phyloP scores from a whole-genome alignment of 495 filamentous ascomycete genomes.

The Emericellopsis terricola region DNA sequence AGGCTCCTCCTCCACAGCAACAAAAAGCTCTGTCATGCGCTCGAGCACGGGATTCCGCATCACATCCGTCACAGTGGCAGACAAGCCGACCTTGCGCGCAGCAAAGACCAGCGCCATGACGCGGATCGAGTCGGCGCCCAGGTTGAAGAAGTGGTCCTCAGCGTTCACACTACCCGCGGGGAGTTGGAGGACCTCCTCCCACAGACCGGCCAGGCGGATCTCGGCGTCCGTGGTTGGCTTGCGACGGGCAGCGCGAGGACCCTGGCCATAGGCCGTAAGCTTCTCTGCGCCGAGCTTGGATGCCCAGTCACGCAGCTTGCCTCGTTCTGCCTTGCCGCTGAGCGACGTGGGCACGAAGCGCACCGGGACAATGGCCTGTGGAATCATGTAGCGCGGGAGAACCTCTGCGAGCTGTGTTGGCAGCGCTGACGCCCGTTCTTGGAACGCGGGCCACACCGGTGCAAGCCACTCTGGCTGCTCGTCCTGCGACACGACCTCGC shows the following conservation, averaged over 20 bases:
- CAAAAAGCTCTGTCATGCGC: no score
- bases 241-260: not conserved
- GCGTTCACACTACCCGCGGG: not conserved
- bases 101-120: constrained; percentile 50
- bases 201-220: not conserved
- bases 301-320: not conserved
- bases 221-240: not conserved
- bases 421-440: not conserved
- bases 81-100: constrained; percentile 28
- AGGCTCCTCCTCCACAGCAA: no score
- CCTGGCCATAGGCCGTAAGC: not conserved
- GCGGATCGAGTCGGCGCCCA: constrained; percentile 52
- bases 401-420: not conserved
- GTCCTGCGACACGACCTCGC: no score
- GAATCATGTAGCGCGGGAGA: constrained; percentile 8
- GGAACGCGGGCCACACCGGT: no score
- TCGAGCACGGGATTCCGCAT: constrained; percentile 31
- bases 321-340: not conserved
- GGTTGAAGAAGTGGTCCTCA: constrained; percentile 28
- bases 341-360: not conserved
- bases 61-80: constrained; percentile 33
- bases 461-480: no score
- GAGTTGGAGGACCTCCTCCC: not conserved
- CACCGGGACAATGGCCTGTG: constrained; percentile 3
- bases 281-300: no score